Base-by-base conservation (phyloP, 1,284 basidiomycete species). In the Tilletia indica region DNA sequence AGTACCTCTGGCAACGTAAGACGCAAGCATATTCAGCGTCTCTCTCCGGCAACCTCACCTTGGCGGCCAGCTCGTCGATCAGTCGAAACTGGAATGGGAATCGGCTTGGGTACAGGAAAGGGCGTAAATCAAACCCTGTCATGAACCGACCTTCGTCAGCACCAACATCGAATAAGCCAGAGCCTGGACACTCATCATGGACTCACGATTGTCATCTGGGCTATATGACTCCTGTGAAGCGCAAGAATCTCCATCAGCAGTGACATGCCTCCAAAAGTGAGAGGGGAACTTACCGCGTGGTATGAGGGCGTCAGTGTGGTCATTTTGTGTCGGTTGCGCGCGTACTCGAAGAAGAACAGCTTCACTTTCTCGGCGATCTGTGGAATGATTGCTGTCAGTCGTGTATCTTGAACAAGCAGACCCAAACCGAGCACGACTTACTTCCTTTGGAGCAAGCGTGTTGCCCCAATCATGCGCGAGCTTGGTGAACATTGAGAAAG, bases 321-420 rank as follows among this genome's bases (percentile, higher is more conserved):
- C 96, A 99, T 99, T 89, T 99, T 99, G 86, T 99, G 96, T 69
- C 97, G 87, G 85, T 99, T 99, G 72, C 95, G 88, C 0, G 96
- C 96, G 80, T 99, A 91, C 84, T 96, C 93, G 81, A 95, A 97
- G 88, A 94, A 99, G 88, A 99, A 99, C 71, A 91, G 87, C 85
- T 99, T 98, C 79, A 99, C 96, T 87, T 98, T 99, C 76, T 93
- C 91, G 6, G 96, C 96, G 71, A 99, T 93, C 92, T 96, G 72
- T 3, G 71, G 70, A 16, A 71, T 71, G 48, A 19, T 11, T 61
- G 31, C 39, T 3, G 3, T 64, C 38, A 64, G 61, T 39, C 14
- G 9, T 64, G 11, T 12, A 2, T 38, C 61, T 9, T 6, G 36
- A 38, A 4, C n/a, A 45, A 45, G 42, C 1, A 3, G 36, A 25